Conservation (phyloP, 257 asterid genomes). For the Nicotiana otophora region DNA sequence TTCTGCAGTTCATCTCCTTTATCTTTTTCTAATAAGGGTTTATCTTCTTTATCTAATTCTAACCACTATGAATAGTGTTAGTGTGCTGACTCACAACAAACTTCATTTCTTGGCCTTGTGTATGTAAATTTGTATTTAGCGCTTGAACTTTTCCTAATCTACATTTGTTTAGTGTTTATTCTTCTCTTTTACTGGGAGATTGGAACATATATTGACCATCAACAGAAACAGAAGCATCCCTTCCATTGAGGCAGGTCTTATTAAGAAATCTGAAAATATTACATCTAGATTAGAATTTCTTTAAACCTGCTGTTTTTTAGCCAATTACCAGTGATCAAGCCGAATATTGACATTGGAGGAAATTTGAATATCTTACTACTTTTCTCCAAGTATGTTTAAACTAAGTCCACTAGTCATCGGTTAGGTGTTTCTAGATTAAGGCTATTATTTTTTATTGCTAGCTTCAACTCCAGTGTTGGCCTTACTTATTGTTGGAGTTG, state of each 20-base stretch:
- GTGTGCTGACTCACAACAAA: not conserved
- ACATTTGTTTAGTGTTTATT: not conserved
- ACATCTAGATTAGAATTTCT: not conserved
- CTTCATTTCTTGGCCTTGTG: not conserved
- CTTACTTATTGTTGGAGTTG: slow-evolving; percentile 10
- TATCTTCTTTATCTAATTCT: not conserved
- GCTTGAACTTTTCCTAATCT: not conserved
- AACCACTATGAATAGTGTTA: not conserved
- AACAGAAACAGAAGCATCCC: not conserved
- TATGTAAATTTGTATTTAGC: not conserved
- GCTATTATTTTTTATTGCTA: not conserved
- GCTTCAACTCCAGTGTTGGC: not conserved
- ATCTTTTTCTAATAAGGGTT: not conserved
- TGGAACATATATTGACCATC: not conserved
- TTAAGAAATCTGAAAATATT: not conserved
- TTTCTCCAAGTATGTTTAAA: not conserved
- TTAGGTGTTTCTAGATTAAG: not conserved
- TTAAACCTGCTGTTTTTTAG: not conserved
- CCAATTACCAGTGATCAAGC: not conserved
- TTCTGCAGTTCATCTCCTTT: slow-evolving; percentile 10
- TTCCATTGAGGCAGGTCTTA: not conserved
- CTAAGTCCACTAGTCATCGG: not conserved
- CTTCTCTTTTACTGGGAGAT: not conserved
- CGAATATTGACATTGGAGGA: not conserved
- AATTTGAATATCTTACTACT: not conserved